Evolutionary conservation across 2,329 filamentous ascomycete genomes (phyloP), one percentile per base, ranked within the genome.

Genomic region (Chalara sp.): DNA sequence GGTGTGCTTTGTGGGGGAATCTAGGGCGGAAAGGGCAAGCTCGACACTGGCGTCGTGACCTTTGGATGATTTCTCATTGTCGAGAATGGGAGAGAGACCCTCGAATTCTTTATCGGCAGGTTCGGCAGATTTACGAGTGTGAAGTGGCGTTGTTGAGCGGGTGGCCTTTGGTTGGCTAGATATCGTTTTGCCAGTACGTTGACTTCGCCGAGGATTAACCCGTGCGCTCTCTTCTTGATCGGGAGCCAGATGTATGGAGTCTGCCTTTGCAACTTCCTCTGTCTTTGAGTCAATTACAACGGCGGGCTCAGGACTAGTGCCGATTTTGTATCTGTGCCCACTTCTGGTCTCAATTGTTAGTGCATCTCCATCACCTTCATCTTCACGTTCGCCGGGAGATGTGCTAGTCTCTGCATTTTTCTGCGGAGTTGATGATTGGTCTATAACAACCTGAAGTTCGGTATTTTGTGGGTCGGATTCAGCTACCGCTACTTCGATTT

Each of bases 11-110:
- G 54, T 52, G 13, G 63, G 58, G 2, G 63, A 64, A 6, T 53
- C 53, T 5, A 62, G 44, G n/a, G 58, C 58, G 13, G 60, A 53
- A 5, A 62, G 44, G 32, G 62, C 61, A 21, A 65, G 35, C 45
- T 67, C 61, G 13, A 60, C 51, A 41, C 61, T 66, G 21, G 63
- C 58, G 57, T 66, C 64, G 37, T 65, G 57, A 2, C 58, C 59
- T 47, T 58, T 55, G 8, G 54, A 56, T 5, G 57, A 58, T 40
- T 48, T 37, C 42, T 52, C 51, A 13, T 55, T 45, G 39, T 64
- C 57, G 10, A 60, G 45, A 37, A 62, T 40, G 35, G 62, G 56
- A 13, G 58, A 53, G 1, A 54, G 50, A 11, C 41, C 29, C 21
- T 60, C 57, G 30, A 46, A 49, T 31, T 35, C 45, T 8, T 29